A percentile compares a stretch with the other conserved stretches of the same genome.
Evolutionary conservation across 441 rosid genomes (phyloP).

Genomic region (Rhodomyrtus psidioides): DNA sequence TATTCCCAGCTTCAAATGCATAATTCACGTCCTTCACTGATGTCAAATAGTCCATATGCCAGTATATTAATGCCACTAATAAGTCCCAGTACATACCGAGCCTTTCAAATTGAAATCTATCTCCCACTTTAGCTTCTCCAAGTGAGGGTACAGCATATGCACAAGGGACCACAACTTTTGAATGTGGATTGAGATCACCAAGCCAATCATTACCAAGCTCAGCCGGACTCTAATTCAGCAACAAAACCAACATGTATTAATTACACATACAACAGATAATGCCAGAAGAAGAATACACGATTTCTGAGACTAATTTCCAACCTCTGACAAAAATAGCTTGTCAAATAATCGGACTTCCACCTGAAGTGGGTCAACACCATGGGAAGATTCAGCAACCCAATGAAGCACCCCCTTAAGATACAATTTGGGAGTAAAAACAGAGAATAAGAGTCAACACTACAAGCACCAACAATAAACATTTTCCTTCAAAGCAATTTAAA

Average conservation of each 20-base stretch:
- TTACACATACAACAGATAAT: neutral
- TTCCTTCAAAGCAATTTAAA: neutral
- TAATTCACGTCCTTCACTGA: neutral
- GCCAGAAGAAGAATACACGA: neutral
- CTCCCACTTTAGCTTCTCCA: constrained; percentile 49
- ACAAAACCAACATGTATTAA: neutral
- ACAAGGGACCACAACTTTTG: constrained; percentile 52
- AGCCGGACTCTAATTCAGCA: constrained; percentile 67
- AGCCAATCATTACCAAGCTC: constrained; percentile 79
- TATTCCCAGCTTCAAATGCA: neutral
- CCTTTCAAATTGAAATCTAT: constrained; percentile 83
- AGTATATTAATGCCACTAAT: neutral
- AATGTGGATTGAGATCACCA: constrained; percentile 55
- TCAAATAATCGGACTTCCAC: constrained; percentile 92
- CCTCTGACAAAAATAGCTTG: constrained; percentile 83
- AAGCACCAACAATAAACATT: neutral
- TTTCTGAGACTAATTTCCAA: constrained; percentile 7
- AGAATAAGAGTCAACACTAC: neutral
- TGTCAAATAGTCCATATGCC: neutral
- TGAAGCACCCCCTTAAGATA: constrained; percentile 76
- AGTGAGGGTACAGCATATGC: constrained; percentile 67
- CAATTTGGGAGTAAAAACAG: neutral
- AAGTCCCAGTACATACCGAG: constrained; percentile 47
- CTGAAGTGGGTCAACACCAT: constrained; percentile 51
- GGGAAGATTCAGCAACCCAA: constrained; percentile 78